A percentile compares a stretch with the other conserved stretches of the same genome.
Evolutionary conservation across 768 basidiomycete species (phyloP).

Genomic region (Aureoboletus auriporus): DNA sequence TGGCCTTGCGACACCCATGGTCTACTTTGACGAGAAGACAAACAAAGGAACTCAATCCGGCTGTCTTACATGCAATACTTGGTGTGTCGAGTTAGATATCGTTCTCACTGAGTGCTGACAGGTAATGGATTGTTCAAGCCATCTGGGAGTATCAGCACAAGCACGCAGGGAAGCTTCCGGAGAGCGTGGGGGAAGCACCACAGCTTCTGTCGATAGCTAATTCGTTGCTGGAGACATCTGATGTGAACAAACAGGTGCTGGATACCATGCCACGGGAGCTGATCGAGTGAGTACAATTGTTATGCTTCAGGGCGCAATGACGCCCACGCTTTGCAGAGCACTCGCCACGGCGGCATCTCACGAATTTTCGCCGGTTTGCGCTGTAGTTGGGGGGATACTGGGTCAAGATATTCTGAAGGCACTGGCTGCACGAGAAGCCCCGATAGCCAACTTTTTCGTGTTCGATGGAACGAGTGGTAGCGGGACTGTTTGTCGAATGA

Average conservation of each 20-base stretch:
- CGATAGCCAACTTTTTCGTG: conserved; percentile 87
- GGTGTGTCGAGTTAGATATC: conserved; percentile 40
- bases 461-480: conserved; percentile 83
- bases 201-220: conserved; percentile 68
- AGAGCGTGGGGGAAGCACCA: conserved; percentile 39
- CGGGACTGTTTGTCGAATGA: conserved; percentile 61
- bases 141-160: conserved; percentile 77
- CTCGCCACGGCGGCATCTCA: conserved; percentile 64
- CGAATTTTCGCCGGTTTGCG: conserved; percentile 92
- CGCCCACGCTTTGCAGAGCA: conserved; percentile 44
- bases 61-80: conserved; percentile 63
- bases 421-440: conserved; percentile 84
- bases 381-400: conserved; percentile 90
- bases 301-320: background rate
- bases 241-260: conserved; percentile 69
- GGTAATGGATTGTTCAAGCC: conserved; percentile 39
- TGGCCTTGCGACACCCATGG: conserved; percentile 69
- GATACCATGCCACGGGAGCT: conserved; percentile 52
- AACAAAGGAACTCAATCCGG: conserved; percentile 82
- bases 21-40: conserved; percentile 63
- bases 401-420: conserved; percentile 94
- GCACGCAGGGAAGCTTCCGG: conserved; percentile 57
- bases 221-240: conserved; percentile 52
- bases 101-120: conserved; percentile 10
- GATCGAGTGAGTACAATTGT: conserved; percentile 48